Base-by-base conservation (phyloP, 2,329 filamentous ascomycete genomes). In the Diaporthe destruens region DNA sequence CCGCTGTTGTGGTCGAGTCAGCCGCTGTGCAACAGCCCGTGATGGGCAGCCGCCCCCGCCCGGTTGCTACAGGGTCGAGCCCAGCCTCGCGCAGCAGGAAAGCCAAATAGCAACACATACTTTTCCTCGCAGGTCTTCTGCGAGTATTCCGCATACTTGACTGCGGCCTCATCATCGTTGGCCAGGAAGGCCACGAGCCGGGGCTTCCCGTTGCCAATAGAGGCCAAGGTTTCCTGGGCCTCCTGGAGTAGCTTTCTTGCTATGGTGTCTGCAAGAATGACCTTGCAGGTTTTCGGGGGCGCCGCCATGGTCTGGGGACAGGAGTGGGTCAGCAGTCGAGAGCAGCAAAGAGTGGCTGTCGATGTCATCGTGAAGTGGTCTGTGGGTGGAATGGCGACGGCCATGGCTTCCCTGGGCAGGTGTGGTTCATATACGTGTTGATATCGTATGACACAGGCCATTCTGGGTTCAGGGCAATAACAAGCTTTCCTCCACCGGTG, bases 101-200 rank as follows among this genome's bases (percentile, higher is more conserved):
- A 20, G n/a, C n/a, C n/a, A 34, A 25, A 7, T 39, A 39, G 61
- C 16, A 42, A 39, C n/a, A 83, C 93, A 92, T 87, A 98, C 95
- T 98, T 97, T 82, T 98, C 96, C 82, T 92, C 89, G 83, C 94
- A 98, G 5, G 96, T 98, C 88, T 97, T 98, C 83, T 94, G 94
- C 53, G 96, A 98, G 94, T 94, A 98, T 82, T 98, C 94, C 70
- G 96, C 96, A 81, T 99, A 98, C 86, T 97, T 94, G 78, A 93
- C 87, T 42, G 96, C 96, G 51, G 95, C 94, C 39, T 95, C 94
- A 83, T 99, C 96, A 76, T 89, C 89, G 83, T 98, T 98, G 77
- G 96, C 95, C 71, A 99, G 87, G 83, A 98, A 98, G 73, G 96
- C 96, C 56, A 96, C 93, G 69, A 99, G 88, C 23, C 65, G 57